These are phyloP conservation scores for Eucalyptus decipiens DNA, from an alignment of 345 rosid species.

Conservation along the genomic window DNA sequence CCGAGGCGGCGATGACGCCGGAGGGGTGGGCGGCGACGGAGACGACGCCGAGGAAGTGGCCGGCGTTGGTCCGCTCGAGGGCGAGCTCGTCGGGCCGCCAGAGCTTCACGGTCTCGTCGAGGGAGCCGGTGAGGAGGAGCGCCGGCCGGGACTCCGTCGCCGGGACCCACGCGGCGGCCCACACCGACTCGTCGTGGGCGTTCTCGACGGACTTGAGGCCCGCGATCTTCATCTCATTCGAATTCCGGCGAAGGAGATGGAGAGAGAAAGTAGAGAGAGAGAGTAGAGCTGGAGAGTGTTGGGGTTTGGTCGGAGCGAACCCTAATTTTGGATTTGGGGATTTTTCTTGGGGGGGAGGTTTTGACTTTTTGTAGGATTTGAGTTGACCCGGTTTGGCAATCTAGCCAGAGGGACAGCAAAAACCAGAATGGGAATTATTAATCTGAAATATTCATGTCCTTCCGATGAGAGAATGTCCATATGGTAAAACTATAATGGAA, in stretches of 20 bases:
- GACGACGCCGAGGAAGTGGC: slow-evolving; percentile 91
- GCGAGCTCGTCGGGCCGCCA: slow-evolving; percentile 77
- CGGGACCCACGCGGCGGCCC: slow-evolving; percentile 93
- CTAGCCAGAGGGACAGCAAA: not conserved
- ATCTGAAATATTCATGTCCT: not conserved
- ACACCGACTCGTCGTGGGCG: slow-evolving; percentile 88
- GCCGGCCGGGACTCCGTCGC: slow-evolving; percentile 57
- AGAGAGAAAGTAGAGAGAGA: too few species aligned
- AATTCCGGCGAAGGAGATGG: not conserved
- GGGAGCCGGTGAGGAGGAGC: slow-evolving; percentile 75
- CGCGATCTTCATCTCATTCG: slow-evolving; percentile 66
- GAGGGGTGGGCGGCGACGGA: slow-evolving; percentile 96
- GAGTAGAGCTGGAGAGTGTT: not conserved
- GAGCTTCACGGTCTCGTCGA: slow-evolving; percentile 87
- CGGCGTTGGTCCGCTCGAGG: slow-evolving; percentile 75
- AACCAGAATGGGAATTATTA: not conserved
- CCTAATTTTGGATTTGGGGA: not conserved
- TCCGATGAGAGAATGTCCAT: not conserved
- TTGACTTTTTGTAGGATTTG: not conserved
- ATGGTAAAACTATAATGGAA: not conserved
- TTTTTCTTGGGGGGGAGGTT: not conserved
- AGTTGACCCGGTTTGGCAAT: not conserved
- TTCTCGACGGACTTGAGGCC: slow-evolving; percentile 67
- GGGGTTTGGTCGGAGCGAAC: not conserved
- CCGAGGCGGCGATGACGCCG: slow-evolving; percentile 84